Evolutionary conservation across 2,329 filamentous ascomycete genomes (phyloP).

Genomic region (Cytospora piceicola): DNA sequence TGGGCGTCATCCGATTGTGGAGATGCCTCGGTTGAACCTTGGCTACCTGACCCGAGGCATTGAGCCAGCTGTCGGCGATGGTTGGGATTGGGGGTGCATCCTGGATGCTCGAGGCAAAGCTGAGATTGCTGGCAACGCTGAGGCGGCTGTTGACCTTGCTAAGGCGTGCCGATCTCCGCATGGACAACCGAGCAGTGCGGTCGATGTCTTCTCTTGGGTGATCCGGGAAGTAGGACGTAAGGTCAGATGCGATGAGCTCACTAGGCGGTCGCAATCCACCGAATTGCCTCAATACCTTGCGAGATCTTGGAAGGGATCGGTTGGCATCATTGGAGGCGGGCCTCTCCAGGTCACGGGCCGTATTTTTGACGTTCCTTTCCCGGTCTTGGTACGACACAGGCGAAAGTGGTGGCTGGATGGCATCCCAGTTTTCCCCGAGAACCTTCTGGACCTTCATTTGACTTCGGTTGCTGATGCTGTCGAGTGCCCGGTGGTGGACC

Average conservation of each 20-base stretch:
- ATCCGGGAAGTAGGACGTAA: constrained; percentile 96
- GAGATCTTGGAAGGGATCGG: constrained; percentile 45
- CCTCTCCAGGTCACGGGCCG: constrained; percentile 61
- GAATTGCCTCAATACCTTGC: constrained; percentile 74
- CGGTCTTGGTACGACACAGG: constrained; percentile 74
- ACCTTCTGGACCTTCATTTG: constrained; percentile 88
- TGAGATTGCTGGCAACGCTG: constrained; percentile 91
- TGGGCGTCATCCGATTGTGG: constrained; percentile 54
- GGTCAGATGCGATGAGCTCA: constrained; percentile 94
- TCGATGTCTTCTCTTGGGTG: constrained; percentile 94
- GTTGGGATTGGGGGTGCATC: constrained; percentile 95
- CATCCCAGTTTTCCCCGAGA: constrained; percentile 83
- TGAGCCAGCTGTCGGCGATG: constrained; percentile 92
- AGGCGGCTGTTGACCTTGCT: constrained; percentile 92
- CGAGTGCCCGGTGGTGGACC: constrained; percentile 66
- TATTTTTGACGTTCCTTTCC: constrained; percentile 67
- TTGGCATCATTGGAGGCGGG: constrained; percentile 55
- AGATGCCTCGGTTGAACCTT: constrained; percentile 52
- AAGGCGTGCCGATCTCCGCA: constrained; percentile 85
- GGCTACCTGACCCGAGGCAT: constrained; percentile 57
- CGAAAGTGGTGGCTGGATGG: constrained; percentile 82
- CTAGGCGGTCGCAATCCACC: constrained; percentile 92
- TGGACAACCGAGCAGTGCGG: constrained; percentile 89
- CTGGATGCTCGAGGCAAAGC: constrained; percentile 87
- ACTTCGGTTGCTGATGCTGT: constrained; percentile 72